A percentile compares a stretch with the other conserved stretches of the same genome.
These are phyloP conservation scores for Pythium scleroteichum DNA, from an alignment of 352 stramenopile species.

Conservation along the genomic window DNA sequence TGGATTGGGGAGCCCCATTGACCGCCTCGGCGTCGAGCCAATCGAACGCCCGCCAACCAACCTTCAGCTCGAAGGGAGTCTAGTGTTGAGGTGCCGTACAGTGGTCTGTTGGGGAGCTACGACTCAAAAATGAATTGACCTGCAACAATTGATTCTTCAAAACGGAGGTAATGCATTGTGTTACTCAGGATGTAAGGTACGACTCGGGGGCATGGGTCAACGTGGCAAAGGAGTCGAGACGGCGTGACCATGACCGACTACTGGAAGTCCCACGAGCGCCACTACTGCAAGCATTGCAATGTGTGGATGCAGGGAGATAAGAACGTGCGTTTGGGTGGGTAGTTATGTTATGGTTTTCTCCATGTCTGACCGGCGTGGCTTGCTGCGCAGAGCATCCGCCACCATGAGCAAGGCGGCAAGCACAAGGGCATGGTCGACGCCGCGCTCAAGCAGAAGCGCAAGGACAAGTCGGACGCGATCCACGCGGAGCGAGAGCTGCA, in stretches of 20 bases:
- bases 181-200: constrained; percentile 12
- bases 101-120: not conserved
- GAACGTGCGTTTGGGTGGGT: constrained; percentile 14
- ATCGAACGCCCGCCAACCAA: constrained; percentile 26
- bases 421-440: constrained; percentile 81
- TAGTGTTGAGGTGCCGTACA: constrained; percentile 8
- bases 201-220: not conserved
- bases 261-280: constrained; percentile 63
- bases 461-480: constrained; percentile 61
- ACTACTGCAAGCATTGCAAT: constrained; percentile 91
- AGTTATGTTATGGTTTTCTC: not conserved
- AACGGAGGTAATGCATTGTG: constrained; percentile 6
- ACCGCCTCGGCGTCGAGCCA: constrained; percentile 37
- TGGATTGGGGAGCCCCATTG: constrained; percentile 26
- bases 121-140: constrained; percentile 33
- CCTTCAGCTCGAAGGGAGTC: not conserved
- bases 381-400: constrained; percentile 74
- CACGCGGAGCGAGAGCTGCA: constrained; percentile 59
- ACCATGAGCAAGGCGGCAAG: constrained; percentile 74
- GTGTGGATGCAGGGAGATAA: constrained; percentile 84
- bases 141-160: constrained; percentile 3
- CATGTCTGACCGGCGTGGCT: not conserved
- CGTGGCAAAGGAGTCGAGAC: constrained; percentile 2
- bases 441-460: constrained; percentile 70
- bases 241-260: constrained; percentile 55